Evolutionary conservation across 352 stramenopile genomes (phyloP), one percentile per base, ranked within the genome.

Genomic region (Pythium biforme): DNA sequence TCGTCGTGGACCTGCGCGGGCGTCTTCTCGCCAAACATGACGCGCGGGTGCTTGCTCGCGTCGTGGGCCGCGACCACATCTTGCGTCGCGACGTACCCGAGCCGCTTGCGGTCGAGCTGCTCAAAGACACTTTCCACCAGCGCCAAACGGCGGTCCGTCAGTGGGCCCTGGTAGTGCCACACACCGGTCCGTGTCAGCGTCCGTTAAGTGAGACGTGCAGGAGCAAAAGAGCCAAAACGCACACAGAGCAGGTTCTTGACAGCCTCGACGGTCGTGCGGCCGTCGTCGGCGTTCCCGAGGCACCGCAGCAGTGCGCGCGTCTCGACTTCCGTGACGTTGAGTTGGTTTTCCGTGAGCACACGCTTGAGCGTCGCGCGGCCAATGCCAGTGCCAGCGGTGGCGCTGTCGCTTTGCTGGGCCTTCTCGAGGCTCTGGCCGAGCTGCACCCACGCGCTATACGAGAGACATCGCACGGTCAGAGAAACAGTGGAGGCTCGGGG

Each of bases 51-150:
- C 27, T 74, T 77, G 20, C 43, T 45, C 4, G 77, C 77, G 45
- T 90, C 81, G 53, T 89, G 81, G 10, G 60, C 65, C 11, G 71
- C 57, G 22, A 88, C 19, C 0, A 87, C 70, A 43, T 92, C 83
- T 17, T 65, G 57, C 15, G 82, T 64, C 12, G 79, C 51, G 22
- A 92, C 48, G 60, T 92, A 92, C 3, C 83, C 83, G 26, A 88
- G 59, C 11, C 69, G 72, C 47, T 85, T 81, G 46, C 66, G 70
- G 66, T 92, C 81, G 26, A 92, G 69, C n/a, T 71, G 46, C 33
- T 87, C 79, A 47, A 92, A 92, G 12, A 83, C 83, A 39, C 74
- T 82, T 47, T 86, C 81, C 34, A 90, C 83, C 8, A 90, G 73
- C 49, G 89, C 77, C 2, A 90, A 69, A 3, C 81, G 81, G 15